Evolutionary conservation across 2,329 filamentous ascomycete species (phyloP), one percentile per base, ranked within the genome.

Genomic region (Trichoderma koningiopsis): DNA sequence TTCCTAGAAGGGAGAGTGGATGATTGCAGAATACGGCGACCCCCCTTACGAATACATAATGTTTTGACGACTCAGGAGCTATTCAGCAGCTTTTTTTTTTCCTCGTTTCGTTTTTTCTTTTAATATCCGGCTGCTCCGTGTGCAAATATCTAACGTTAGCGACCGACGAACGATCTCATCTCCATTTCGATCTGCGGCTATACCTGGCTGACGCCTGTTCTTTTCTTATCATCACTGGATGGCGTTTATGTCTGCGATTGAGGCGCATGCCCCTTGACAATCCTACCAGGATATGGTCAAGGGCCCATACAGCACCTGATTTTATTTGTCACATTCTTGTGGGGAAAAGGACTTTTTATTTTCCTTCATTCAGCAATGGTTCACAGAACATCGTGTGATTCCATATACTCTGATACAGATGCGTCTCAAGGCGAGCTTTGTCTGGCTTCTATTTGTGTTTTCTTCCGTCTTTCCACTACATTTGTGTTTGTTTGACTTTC

Each of bases 1-100:
- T 40, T 77, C 77, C 56, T 80, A 74, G 70, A 31, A 49, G 61
- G 59, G 43, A 22, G 47, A 16, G 47, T 5, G 56, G 7, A 19
- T 2, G 16, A 56, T 56, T 27, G 19, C 19, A 16, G 29, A 49
- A 35, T 24, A 58, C 27, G 49, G 24, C 55, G 53, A 22, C 37
- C 19, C 19, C 11, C 29, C 27, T 47, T 29, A n/a, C 49, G n/a
- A 29, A 31, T 40, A 7, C 7, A 35, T 14, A n/a, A 55, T 29
- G 35, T 31, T 13, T 33, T 43, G 52, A 55, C 49, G 35, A 31
- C 31, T 43, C 19, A 37, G 49, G 43, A 56, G 61, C 61, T 64
- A 56, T 43, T 56, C 61, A 55, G 24, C 61, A 43, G 61, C 61
- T 56, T 55, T 43, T 64, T 60, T 60, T 49, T 55, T 49, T 55